Evolutionary conservation across 2,329 filamentous ascomycete species (phyloP), one percentile per base, ranked within the genome.

Genomic region (Fusarium sp.): DNA sequence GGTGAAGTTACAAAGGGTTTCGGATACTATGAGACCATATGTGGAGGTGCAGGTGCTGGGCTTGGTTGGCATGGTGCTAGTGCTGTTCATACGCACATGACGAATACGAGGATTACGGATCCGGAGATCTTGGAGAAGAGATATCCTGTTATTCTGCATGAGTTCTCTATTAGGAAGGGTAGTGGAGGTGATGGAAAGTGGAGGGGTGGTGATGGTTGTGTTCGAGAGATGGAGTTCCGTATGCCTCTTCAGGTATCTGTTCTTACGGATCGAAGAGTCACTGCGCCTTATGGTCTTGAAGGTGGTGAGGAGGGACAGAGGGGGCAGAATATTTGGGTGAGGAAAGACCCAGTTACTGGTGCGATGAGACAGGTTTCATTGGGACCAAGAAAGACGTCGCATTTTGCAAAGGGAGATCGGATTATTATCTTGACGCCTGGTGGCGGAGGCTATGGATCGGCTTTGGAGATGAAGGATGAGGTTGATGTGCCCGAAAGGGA

Each of bases 211-310:
- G 90, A 95, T 74, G 94, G 94, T 17, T 91, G 93, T 0, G 84
- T 94, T 0, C 83, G 93, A 1, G 94, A 96, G 67, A 94, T 96
- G 65, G 93, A 96, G 81, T 95, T 95, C 80, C 86, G 93, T 5
- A 90, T 93, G 45, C 91, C 92, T 0, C 88, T 96, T 9, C 91
- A 94, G 79, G 92, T 93, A 18, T 92, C 90, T 3, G 95, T 97
- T 31, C 83, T 97, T 11, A 93, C 90, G 10, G 94, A 97, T 80
- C 81, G 94, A 22, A 83, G 94, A 35, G 92, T 95, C 0, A 91
- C 93, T 70, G 86, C 89, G 57, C 94, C 94, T 0, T 95, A 94
- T 62, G 93, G 93, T 0, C 85, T 94, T 64, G 88, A 89, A 22
- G 93, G 93, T 0, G 93, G 93, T 2, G 89, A 88, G 13, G 90